Evolutionary conservation across 208 protist species (phyloP).

Genomic region (Leishmania amazonensis): DNA sequence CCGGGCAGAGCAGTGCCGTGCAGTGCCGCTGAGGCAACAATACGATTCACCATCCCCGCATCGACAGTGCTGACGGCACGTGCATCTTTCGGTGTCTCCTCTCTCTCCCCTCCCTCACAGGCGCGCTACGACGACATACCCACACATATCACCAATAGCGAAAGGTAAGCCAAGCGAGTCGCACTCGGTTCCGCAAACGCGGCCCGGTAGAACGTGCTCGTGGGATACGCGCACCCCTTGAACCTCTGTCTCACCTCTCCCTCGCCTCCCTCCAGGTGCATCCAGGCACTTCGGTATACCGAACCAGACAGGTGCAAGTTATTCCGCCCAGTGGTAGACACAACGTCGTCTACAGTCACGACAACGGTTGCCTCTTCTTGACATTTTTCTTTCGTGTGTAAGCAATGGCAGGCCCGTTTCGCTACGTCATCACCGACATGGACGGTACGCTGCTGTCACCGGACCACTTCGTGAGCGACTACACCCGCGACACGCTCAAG

Average conservation of each 20-base stretch:
- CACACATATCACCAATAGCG: too few relatives aligned
- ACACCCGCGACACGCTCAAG: conserved; percentile 52
- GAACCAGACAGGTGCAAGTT: neutral
- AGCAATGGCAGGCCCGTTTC: conserved; percentile 24
- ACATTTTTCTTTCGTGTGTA: neutral
- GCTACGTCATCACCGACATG: conserved; percentile 58
- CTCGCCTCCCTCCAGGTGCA: neutral
- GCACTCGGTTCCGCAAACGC: too few relatives aligned
- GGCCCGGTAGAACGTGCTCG: too few relatives aligned
- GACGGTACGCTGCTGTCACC: conserved; percentile 62
- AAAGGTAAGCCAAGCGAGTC: too few relatives aligned
- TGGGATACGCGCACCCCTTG: too few relatives aligned
- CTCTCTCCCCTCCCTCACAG: too few relatives aligned
- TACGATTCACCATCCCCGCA: too few relatives aligned
- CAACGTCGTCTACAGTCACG: neutral
- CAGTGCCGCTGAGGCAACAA: too few relatives aligned
- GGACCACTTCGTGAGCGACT: conserved; percentile 39
- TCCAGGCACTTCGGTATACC: neutral
- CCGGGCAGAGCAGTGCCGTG: too few relatives aligned
- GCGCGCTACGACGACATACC: too few relatives aligned
- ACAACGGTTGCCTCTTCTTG: neutral
- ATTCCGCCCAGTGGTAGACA: neutral
- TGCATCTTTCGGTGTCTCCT: too few relatives aligned
- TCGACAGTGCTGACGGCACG: too few relatives aligned
- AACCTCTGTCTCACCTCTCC: neutral